Evolutionary conservation across 2,329 filamentous ascomycete genomes (phyloP), one percentile per base, ranked within the genome.

Genomic region (Didymellaceae sp.): DNA sequence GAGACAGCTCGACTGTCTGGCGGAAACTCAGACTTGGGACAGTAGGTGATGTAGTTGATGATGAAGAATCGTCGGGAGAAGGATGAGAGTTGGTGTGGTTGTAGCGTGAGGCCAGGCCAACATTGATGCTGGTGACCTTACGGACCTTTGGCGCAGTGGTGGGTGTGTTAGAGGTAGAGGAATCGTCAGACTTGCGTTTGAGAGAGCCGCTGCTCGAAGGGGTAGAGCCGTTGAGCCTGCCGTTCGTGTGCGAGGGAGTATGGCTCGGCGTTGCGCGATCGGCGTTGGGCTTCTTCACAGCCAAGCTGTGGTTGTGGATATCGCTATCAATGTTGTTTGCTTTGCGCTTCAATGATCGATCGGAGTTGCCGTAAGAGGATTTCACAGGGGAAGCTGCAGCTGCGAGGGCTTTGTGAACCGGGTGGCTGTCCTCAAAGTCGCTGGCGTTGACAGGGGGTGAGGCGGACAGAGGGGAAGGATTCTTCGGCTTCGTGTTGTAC

Each of bases 391-490:
- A 74, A 2, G 67, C 55, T 17, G 66, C 65, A 7, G 65, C 70
- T 10, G 67, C 69, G 20, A 71, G 68, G 9, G 65, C 66, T 35
- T 73, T 74, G 59, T 74, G 67, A 11, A 72, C 67, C 10, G 72
- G 70, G 43, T 75, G 63, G 56, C 74, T 72, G 62, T 79, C 73
- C 54, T 82, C 75, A 46, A 81, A 73, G 62, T 86, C 82, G 16
- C 83, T 85, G 21, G 81, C 80, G 65, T 84, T 85, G 53, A 83
- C 79, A 5, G 83, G 83, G 17, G 82, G 82, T 2, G 84, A 85
- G 6, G 82, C 82, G 8, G 81, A 83, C 9, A 86, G 78, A 10
- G 83, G 83, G 13, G 84, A 86, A 2, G 83, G 83, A 44, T 86
- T 86, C 62, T 80, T 81, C 1, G 84, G 82, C 32, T 82, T 83